These are phyloP conservation scores for Taxawa tesnikishii DNA, from an alignment of 2,329 filamentous ascomycete species.

Conservation along the genomic window DNA sequence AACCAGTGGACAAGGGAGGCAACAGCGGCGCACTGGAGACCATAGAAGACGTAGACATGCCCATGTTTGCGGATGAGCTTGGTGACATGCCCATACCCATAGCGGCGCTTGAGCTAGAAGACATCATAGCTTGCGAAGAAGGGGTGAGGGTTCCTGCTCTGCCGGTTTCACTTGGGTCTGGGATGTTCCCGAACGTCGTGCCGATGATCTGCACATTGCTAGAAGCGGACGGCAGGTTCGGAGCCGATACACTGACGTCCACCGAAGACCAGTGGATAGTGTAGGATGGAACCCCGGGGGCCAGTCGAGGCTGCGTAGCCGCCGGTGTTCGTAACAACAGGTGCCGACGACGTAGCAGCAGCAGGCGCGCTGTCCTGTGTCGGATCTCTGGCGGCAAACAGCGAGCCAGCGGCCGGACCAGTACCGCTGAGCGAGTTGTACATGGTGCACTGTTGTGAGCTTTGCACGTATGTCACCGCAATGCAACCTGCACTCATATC, in stretches of 20 bases:
- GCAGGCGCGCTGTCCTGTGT: not conserved
- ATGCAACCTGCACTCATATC: not conserved
- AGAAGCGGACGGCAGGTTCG: no score
- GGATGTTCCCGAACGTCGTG: no score
- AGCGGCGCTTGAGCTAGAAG: no score
- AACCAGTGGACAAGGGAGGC: no score
- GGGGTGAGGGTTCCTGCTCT: no score
- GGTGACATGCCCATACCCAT: not conserved
- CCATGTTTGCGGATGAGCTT: constrained; percentile 1
- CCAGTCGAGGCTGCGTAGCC: not conserved
- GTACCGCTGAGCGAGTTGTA: not conserved
- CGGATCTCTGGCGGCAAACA: not conserved
- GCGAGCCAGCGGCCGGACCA: not conserved
- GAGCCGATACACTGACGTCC: no score
- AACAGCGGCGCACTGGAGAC: no score
- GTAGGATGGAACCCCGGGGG: no score
- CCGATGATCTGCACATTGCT: no score
- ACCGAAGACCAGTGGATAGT: no score
- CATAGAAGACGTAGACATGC: not conserved
- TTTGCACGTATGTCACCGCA: not conserved
- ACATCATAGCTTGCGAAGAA: no score
- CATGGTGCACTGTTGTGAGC: not conserved
- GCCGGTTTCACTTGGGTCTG: no score
- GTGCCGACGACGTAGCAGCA: not conserved
- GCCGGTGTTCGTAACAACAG: not conserved